phyloP scores from a whole-genome alignment of 1,139 yeast genomes.

The Hemisphaericaspora lyxosophila region DNA sequence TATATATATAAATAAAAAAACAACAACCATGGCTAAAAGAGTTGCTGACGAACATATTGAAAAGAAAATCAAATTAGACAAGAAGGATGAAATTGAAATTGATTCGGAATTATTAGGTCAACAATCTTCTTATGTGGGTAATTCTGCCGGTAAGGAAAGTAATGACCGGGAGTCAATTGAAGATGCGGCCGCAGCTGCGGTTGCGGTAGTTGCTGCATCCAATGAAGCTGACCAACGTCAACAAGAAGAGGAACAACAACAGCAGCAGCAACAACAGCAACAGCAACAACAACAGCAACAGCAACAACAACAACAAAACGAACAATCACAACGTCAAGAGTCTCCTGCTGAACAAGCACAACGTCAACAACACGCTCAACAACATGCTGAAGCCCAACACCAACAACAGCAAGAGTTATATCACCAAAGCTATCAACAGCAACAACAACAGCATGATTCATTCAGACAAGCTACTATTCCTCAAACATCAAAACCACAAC shows the following conservation, averaged over 20 bases:
- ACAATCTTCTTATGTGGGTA: constrained; percentile 33
- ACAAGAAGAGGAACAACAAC: constrained; percentile 4
- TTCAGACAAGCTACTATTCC: constrained; percentile 13
- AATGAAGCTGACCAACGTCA: constrained; percentile 3
- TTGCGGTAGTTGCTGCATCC: constrained; percentile 35
- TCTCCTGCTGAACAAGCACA: constrained; percentile 2
- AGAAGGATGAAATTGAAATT: constrained; percentile 41
- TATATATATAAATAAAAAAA: not conserved
- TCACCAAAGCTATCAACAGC: constrained; percentile 26
- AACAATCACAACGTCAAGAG: constrained; percentile 8
- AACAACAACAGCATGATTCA: constrained; percentile 3
- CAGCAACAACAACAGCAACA: constrained; percentile 1
- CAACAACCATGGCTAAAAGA: constrained; percentile 28
- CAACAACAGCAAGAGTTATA: constrained; percentile 16
- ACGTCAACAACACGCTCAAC: constrained; percentile 5
- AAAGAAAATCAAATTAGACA: constrained; percentile 22
- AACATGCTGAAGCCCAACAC: constrained; percentile 21
- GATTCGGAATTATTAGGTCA: constrained; percentile 51
- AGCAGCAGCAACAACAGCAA: not conserved
- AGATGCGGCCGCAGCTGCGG: constrained; percentile 34
- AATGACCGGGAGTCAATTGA: constrained; percentile 24
- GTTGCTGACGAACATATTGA: constrained; percentile 28
- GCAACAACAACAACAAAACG: constrained; percentile 15
- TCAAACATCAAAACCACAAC: constrained; percentile 52
- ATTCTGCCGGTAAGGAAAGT: constrained; percentile 14